Evolutionary conservation across 2,329 filamentous ascomycete species (phyloP), one percentile per base, ranked within the genome.

Genomic region (Penicillium thymicola): DNA sequence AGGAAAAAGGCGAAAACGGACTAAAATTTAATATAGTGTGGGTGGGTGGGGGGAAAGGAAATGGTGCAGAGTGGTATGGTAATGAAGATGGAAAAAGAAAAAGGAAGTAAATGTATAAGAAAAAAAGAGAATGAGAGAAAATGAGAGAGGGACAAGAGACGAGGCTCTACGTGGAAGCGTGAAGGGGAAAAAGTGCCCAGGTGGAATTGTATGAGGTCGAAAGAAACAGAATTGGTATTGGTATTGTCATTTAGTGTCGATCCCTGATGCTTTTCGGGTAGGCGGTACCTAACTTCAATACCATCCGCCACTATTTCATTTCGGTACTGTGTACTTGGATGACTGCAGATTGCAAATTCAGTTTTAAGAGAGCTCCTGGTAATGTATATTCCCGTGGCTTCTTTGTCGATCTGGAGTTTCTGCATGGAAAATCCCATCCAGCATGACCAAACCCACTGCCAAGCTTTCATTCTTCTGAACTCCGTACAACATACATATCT

Each of bases 1-100:
- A 72, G 72, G 71, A 72, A 67, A 62, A 65, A 66, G 64, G 58
- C 59, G 60, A 63, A 59, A 58, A 60, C 59, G 62, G 50, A 50
- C 57, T 44, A 57, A 58, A 43, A 58, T 55, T 54, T 48, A 55
- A 62, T 55, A 34, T 14, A 34, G 18, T 43, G 38, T 18, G 21
- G 61, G 21, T 21, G 21, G 57, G 64, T 27, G 25, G 8, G 57
- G 61, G 27, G 8, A 28, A 58, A 50, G 30, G 45, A 49, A 61
- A 61, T 55, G 52, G 32, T 48, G 58, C 48, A 55, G 44, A 25
- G 23, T 44, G 7, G 28, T 34, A 18, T 21, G 11, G 8, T 18
- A 44, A 45, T 45, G 49, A 27, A 45, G 30, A 51, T 44, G 30
- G 11, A 45, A 59, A 60, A 51, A 51, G 42, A 57, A 34, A 46